Conservation (phyloP, 2,329 filamentous ascomycete species). For the Epichloe elymi region DNA sequence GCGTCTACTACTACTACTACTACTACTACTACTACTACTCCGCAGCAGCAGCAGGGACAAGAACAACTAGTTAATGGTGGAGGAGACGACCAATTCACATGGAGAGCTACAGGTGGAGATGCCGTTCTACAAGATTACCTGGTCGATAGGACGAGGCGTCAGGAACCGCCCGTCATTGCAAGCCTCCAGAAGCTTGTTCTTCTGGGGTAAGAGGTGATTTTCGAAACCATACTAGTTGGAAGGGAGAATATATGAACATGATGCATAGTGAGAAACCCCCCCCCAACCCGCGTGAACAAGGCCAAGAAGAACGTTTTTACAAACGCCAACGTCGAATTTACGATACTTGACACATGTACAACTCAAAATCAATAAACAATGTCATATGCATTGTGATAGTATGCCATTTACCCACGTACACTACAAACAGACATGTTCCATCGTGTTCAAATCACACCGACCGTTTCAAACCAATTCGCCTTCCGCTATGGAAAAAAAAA, state of each 20-base stretch:
- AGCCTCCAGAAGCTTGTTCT: conserved; percentile 36
- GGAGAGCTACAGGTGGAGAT: conserved; percentile 33
- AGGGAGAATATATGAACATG: not conserved
- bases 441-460: conserved; percentile 4
- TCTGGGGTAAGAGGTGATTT: conserved; percentile 24
- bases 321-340: too few relatives aligned
- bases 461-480: not conserved
- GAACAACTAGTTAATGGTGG: conserved; percentile 9
- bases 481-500: conserved; percentile 18
- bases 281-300: not conserved
- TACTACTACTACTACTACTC: conserved; percentile 2
- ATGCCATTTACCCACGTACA: not conserved
- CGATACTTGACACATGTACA: too few relatives aligned
- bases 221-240: not conserved
- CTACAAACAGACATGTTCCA: not conserved
- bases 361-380: not conserved
- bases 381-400: not conserved
- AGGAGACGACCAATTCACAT: conserved; percentile 9
- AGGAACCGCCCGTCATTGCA: conserved; percentile 35
- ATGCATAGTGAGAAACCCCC: not conserved
- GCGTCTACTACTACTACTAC: conserved; percentile 1
- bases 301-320: too few relatives aligned
- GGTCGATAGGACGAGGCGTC: conserved; percentile 29
- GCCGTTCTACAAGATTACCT: conserved; percentile 39
- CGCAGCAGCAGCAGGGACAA: conserved; percentile 7